Evolutionary conservation across 176 grass and related monocot genomes (phyloP).

Genomic region (Chrysopogon serrulatus): DNA sequence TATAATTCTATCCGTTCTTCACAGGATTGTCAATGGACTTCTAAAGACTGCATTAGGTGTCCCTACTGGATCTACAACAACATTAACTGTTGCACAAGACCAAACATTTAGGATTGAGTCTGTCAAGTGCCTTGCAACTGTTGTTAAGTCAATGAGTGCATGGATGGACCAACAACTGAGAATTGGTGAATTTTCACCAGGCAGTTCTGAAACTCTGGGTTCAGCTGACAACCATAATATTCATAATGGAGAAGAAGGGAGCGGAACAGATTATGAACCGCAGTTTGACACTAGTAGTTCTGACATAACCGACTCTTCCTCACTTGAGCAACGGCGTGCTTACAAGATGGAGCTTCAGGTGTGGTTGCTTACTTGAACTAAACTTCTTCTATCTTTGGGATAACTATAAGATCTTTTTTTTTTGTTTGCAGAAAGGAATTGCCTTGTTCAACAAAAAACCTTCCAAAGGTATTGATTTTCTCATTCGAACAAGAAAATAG

Average conservation of each 20-base stretch:
- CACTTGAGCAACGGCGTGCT: constrained; percentile 79
- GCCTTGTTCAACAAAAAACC: constrained; percentile 93
- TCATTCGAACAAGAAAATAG: constrained; percentile 83
- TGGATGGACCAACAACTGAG: constrained; percentile 95
- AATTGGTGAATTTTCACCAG: constrained; percentile 69
- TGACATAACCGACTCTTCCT: constrained; percentile 72
- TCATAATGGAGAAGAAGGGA: constrained; percentile 76
- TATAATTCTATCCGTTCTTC: constrained; percentile 41
- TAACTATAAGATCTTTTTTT: constrained; percentile 23
- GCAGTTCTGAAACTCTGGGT: constrained; percentile 43
- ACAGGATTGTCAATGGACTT: constrained; percentile 94
- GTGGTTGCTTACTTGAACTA: constrained; percentile 15
- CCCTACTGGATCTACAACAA: constrained; percentile 75
- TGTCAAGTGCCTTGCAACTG: constrained; percentile 76
- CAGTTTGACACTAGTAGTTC: constrained; percentile 54
- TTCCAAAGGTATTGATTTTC: constrained; percentile 97
- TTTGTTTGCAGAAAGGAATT: constrained; percentile 78
- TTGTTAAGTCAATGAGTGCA: constrained; percentile 72
- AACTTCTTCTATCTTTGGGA: background rate
- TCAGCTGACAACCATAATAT: constrained; percentile 52
- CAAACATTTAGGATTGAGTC: constrained; percentile 90
- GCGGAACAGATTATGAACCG: constrained; percentile 56
- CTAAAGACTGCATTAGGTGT: constrained; percentile 93
- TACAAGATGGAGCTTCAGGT: constrained; percentile 97
- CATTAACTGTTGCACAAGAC: constrained; percentile 81